phyloP scores from a whole-genome alignment of 768 basidiomycete genomes.

The Cyclocybe aegerita region DNA sequence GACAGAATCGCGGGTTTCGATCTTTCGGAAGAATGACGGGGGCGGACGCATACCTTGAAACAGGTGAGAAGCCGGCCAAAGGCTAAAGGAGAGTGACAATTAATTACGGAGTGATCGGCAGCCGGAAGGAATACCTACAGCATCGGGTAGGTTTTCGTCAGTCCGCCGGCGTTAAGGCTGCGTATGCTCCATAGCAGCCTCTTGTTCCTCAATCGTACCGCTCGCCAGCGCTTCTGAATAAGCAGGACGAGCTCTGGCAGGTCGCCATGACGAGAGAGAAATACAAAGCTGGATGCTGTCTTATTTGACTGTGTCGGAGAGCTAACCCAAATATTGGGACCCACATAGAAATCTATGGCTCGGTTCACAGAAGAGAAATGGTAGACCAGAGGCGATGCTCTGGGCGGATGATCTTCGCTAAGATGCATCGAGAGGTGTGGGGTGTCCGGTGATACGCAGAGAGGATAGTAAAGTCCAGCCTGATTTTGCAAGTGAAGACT shows the following conservation, averaged over 20 bases:
- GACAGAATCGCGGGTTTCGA: slow-evolving; percentile 64
- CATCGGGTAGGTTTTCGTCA: slow-evolving; percentile 72
- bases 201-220: slow-evolving; percentile 61
- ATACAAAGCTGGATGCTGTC: slow-evolving; percentile 67
- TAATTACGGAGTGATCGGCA: not conserved
- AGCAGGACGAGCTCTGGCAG: slow-evolving; percentile 65
- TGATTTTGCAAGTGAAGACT: slow-evolving; percentile 67
- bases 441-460: slow-evolving; percentile 46
- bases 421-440: slow-evolving; percentile 31
- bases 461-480: slow-evolving; percentile 73
- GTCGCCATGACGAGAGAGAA: slow-evolving; percentile 65
- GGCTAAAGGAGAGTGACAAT: not conserved
- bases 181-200: slow-evolving; percentile 60
- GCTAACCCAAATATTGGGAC: slow-evolving; percentile 60
- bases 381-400: slow-evolving; percentile 54
- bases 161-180: slow-evolving; percentile 69
- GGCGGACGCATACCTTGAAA: slow-evolving; percentile 74
- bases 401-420: slow-evolving; percentile 47
- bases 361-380: slow-evolving; percentile 61
- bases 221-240: slow-evolving; percentile 49
- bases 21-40: slow-evolving; percentile 52
- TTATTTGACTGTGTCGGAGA: slow-evolving; percentile 53
- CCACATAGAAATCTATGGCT: slow-evolving; percentile 74
- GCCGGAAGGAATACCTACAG: slow-evolving; percentile 38
- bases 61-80: slow-evolving; percentile 57